A percentile compares a stretch with the other conserved stretches of the same genome.
These are phyloP conservation scores for Hanseniaspora clermontiae DNA, from an alignment of 805 yeast genomes.

Conservation along the genomic window DNA sequence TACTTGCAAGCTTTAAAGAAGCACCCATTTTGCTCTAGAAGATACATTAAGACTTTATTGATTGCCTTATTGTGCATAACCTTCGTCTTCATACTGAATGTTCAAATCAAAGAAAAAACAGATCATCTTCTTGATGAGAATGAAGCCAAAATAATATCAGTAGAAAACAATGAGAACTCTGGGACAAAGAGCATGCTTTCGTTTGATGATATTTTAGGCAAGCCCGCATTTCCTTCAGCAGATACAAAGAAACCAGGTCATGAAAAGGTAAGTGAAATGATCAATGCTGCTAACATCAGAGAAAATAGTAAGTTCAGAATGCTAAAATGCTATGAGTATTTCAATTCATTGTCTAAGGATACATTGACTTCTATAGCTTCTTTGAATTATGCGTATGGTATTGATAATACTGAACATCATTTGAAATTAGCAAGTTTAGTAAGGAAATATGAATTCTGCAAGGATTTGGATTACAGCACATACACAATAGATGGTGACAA, in stretches of 20 bases:
- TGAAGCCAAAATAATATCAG: neutral
- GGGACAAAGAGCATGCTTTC: neutral
- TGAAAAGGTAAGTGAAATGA: neutral
- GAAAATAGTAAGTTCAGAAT: neutral
- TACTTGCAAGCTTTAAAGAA: neutral
- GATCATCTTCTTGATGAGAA: neutral
- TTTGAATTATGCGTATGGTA: neutral
- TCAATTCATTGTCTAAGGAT: neutral
- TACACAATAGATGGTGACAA: neutral
- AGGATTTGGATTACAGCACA: slow-evolving; percentile 2
- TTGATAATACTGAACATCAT: neutral
- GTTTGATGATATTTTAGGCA: slow-evolving; percentile 8
- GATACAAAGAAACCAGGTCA: neutral
- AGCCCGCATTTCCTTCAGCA: neutral
- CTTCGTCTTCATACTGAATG: neutral
- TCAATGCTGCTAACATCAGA: neutral
- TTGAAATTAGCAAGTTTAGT: neutral
- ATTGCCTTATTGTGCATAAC: neutral
- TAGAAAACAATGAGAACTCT: neutral
- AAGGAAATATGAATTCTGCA: slow-evolving; percentile 3
- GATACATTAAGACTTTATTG: neutral
- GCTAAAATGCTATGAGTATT: slow-evolving; percentile 1
- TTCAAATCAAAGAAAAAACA: neutral
- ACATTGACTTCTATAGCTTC: neutral
- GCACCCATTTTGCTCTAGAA: neutral